phyloP scores from a whole-genome alignment of 1,284 basidiomycete species.

The Austroboletus niveus region DNA sequence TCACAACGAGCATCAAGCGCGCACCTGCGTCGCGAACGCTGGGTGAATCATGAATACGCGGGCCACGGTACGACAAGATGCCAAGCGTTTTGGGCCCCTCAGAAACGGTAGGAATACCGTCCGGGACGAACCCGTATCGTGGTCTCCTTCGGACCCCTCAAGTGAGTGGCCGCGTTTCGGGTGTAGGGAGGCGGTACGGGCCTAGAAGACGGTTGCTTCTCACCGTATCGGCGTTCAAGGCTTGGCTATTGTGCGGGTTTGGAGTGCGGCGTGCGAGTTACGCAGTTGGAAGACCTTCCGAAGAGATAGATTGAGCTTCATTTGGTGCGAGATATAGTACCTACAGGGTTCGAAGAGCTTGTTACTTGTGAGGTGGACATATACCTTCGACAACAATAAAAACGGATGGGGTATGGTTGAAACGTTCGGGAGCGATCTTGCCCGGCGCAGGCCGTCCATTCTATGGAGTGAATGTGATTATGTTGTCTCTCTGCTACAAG shows the following conservation, averaged over 20 bases:
- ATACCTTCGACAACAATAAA: neutral
- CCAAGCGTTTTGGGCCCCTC: constrained; percentile 5
- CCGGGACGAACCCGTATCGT: neutral
- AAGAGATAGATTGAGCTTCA: constrained; percentile 6
- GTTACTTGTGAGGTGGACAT: neutral
- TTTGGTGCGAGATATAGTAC: neutral
- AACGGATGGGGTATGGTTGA: neutral
- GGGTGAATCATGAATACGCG: constrained; percentile 25
- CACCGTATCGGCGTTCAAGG: neutral
- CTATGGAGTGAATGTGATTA: neutral
- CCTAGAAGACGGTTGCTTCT: too few species aligned
- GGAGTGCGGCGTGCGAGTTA: too few species aligned
- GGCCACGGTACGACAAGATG: constrained; percentile 14
- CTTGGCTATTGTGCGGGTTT: constrained; percentile 4
- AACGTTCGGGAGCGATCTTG: too few species aligned
- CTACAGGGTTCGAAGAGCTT: neutral
- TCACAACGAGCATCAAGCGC: neutral
- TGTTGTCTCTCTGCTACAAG: too few species aligned
- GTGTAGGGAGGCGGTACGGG: too few species aligned
- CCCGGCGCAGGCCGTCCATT: neutral
- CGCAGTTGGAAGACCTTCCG: too few species aligned
- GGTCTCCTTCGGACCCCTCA: too few species aligned
- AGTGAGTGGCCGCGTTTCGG: too few species aligned
- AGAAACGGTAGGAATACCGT: neutral
- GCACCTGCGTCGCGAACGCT: constrained; percentile 36